Evolutionary conservation across 2,329 filamentous ascomycete species (phyloP).

Genomic region (Botryotinia globosa): DNA sequence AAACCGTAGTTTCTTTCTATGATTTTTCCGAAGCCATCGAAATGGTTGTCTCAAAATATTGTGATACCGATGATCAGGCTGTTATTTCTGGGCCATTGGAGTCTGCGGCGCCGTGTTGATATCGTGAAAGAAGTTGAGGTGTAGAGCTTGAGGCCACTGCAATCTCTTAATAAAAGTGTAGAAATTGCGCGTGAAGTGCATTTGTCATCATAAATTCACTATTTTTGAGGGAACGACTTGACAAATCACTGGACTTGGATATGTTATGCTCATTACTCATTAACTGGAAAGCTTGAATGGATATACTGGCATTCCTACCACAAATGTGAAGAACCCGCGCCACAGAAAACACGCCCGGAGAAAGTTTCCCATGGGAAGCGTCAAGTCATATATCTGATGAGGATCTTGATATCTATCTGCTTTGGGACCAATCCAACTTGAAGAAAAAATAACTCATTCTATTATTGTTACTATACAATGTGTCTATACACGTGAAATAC

Average conservation of each 20-base stretch:
- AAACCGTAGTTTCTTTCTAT: neutral
- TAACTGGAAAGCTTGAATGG: neutral
- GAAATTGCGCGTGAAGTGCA: neutral
- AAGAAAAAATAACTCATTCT: neutral
- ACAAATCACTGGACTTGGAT: neutral
- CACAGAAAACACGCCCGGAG: neutral
- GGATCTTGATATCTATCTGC: neutral
- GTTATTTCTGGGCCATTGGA: neutral
- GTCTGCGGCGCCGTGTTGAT: neutral
- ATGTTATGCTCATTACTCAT: neutral
- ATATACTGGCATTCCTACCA: neutral
- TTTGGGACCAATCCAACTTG: fast-evolving
- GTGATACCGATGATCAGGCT: neutral
- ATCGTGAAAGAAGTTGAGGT: neutral
- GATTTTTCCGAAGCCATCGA: neutral
- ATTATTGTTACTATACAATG: neutral
- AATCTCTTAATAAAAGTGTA: neutral
- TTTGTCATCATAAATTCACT: neutral
- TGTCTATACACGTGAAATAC: neutral
- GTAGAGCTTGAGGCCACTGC: neutral
- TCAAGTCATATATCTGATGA: neutral
- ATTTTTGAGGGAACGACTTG: neutral
- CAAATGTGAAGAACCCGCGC: neutral
- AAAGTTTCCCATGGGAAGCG: neutral
- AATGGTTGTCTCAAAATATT: neutral